Evolutionary conservation across 768 basidiomycete genomes (phyloP).

Genomic region (Cantharellus anzutake): DNA sequence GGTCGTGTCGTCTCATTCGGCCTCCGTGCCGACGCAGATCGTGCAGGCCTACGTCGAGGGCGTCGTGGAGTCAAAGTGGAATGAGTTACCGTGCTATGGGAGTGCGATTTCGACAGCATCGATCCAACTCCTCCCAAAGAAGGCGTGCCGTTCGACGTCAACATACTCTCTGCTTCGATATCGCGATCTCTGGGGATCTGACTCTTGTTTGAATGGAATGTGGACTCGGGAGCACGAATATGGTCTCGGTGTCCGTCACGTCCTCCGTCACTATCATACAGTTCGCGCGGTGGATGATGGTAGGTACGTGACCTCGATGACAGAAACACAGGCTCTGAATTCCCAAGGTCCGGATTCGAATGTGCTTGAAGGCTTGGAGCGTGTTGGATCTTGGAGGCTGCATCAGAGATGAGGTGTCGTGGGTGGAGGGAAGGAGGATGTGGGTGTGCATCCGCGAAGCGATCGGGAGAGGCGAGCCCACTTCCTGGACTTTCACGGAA

Average conservation of each 20-base stretch:
- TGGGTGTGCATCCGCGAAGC: constrained; percentile 15
- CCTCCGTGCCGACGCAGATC: not conserved
- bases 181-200: constrained; percentile 44
- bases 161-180: constrained; percentile 30
- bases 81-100: not conserved
- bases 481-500: constrained; percentile 9
- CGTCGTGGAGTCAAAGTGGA: not conserved
- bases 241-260: not conserved
- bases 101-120: not conserved
- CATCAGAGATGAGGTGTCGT: constrained; percentile 15
- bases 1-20: not conserved
- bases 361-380: not conserved
- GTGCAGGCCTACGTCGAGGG: not conserved
- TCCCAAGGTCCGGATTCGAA: not conserved
- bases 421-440: constrained; percentile 15
- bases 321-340: not conserved
- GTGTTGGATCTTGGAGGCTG: not conserved
- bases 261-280: not conserved
- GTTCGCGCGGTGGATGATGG: not conserved
- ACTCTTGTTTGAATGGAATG: constrained; percentile 18
- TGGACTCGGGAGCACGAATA: constrained; percentile 1
- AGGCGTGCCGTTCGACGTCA: constrained; percentile 26
- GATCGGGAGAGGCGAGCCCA: constrained; percentile 19
- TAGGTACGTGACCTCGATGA: not conserved
- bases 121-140: too few relatives aligned